A percentile compares a stretch with the other conserved stretches of the same genome.
Conservation (phyloP, 2,329 filamentous ascomycete genomes). For the Alternaria ventricosa region DNA sequence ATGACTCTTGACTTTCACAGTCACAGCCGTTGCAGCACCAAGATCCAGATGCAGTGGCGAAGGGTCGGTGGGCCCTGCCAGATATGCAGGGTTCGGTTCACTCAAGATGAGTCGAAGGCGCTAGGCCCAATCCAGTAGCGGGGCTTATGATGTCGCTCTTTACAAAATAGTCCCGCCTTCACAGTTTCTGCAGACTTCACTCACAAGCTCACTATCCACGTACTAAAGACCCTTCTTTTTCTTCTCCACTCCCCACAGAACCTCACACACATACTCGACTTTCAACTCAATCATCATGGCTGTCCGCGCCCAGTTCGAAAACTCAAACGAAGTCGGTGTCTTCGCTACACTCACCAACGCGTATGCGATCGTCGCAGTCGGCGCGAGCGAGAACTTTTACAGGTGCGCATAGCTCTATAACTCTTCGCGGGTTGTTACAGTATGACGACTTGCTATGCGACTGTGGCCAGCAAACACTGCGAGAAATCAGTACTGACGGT, state of each 20-base stretch:
- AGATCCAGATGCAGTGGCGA: background rate
- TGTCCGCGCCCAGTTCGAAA: slow-evolving; percentile 74
- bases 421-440: background rate
- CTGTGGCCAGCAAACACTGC: background rate
- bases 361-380: slow-evolving; percentile 91
- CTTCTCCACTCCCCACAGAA: background rate
- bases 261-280: slow-evolving; percentile 2
- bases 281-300: slow-evolving; percentile 51
- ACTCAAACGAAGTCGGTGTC: slow-evolving; percentile 94
- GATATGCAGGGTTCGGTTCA: slow-evolving; percentile 7
- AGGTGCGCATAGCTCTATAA: slow-evolving; percentile 58
- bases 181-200: slow-evolving; percentile 30
- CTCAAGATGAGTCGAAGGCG: slow-evolving; percentile 36
- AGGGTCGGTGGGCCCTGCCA: background rate
- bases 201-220: slow-evolving; percentile 7
- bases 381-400: slow-evolving; percentile 99
- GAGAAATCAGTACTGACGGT: slow-evolving; percentile 22
- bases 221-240: background rate
- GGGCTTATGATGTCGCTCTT: slow-evolving; percentile 33
- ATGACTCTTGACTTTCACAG: slow-evolving; percentile 12
- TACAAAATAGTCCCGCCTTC: slow-evolving; percentile 34
- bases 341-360: slow-evolving; percentile 97
- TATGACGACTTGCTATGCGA: background rate
- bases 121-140: slow-evolving; percentile 25
- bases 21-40: background rate